Evolutionary conservation across 2,329 filamentous ascomycete species (phyloP).

Genomic region (Penicillium sp.): DNA sequence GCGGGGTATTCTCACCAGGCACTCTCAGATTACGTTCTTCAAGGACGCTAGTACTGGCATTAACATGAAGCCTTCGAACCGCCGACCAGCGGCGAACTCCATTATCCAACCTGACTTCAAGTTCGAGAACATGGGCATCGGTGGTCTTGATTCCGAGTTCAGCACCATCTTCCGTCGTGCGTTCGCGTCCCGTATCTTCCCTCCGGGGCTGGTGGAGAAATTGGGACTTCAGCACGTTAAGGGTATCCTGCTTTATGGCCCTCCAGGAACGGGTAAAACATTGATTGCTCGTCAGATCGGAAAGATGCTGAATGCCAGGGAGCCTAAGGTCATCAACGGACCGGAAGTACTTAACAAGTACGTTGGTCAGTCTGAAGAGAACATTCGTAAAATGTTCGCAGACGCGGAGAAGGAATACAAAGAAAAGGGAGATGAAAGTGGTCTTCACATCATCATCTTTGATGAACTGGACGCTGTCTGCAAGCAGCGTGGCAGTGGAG

Average conservation of each 20-base stretch:
- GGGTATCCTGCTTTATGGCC: constrained; percentile 85
- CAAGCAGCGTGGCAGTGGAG: constrained; percentile 89
- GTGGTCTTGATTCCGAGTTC: constrained; percentile 86
- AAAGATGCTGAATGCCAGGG: constrained; percentile 88
- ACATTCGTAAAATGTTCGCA: constrained; percentile 89
- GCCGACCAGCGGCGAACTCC: constrained; percentile 73
- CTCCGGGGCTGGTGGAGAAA: constrained; percentile 79
- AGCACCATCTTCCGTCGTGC: constrained; percentile 91
- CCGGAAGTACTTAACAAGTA: constrained; percentile 97
- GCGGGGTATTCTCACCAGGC: constrained; percentile 69
- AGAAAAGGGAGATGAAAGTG: constrained; percentile 89
- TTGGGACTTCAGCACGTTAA: constrained; percentile 94
- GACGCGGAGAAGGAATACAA: constrained; percentile 98
- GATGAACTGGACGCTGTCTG: constrained; percentile 96
- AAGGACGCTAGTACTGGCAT: constrained; percentile 71
- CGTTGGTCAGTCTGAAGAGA: constrained; percentile 93
- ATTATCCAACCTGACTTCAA: constrained; percentile 95
- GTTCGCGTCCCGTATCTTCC: constrained; percentile 91
- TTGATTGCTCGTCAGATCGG: constrained; percentile 92
- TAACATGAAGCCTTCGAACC: constrained; percentile 75
- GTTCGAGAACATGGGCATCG: constrained; percentile 96
- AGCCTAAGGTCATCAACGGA: constrained; percentile 95
- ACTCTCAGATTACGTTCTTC: constrained; percentile 74
- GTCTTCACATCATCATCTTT: constrained; percentile 96
- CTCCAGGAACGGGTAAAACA: constrained; percentile 93